These are phyloP conservation scores for Persicaria tinctoria DNA, from an alignment of 148 eudicot species.

Conservation along the genomic window DNA sequence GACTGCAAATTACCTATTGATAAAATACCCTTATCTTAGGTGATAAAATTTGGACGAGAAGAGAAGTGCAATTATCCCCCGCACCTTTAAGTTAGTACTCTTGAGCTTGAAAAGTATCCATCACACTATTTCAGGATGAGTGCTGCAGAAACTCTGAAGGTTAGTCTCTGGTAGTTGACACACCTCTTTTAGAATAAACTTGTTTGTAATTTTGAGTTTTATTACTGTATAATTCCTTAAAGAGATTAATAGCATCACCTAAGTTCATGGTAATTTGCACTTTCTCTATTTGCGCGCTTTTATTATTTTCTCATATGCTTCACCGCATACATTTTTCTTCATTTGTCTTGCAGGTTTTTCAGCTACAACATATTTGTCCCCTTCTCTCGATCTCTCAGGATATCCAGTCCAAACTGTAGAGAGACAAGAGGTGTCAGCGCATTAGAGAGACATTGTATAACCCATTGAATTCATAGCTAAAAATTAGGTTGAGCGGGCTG, in stretches of 20 bases:
- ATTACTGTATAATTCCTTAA: neutral
- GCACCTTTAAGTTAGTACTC: constrained; percentile 64
- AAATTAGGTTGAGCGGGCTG: too few relatives aligned
- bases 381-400: too few relatives aligned
- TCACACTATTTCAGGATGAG: constrained; percentile 94
- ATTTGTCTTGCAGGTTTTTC: too few relatives aligned
- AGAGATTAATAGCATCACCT: neutral
- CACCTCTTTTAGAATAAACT: constrained; percentile 3
- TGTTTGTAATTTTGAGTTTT: neutral
- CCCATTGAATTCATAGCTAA: too few relatives aligned
- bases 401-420: too few relatives aligned
- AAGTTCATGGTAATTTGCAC: neutral
- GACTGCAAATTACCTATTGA: neutral
- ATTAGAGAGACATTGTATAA: too few relatives aligned
- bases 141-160: constrained; percentile 94
- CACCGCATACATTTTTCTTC: accelerated
- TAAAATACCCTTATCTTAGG: constrained; percentile 37
- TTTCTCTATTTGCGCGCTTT: accelerated
- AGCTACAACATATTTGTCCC: too few relatives aligned
- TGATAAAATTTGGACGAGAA: constrained; percentile 63
- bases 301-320: accelerated
- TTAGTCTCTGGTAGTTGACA: constrained; percentile 16
- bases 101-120: constrained; percentile 98
- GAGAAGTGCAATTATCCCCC: constrained; percentile 86
- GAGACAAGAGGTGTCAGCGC: too few relatives aligned